Percentiles rank a stretch among this genome's conserved stretches.
These are phyloP conservation scores for Globisporangium nunn DNA, from an alignment of 352 stramenopile genomes.

Conservation along the genomic window DNA sequence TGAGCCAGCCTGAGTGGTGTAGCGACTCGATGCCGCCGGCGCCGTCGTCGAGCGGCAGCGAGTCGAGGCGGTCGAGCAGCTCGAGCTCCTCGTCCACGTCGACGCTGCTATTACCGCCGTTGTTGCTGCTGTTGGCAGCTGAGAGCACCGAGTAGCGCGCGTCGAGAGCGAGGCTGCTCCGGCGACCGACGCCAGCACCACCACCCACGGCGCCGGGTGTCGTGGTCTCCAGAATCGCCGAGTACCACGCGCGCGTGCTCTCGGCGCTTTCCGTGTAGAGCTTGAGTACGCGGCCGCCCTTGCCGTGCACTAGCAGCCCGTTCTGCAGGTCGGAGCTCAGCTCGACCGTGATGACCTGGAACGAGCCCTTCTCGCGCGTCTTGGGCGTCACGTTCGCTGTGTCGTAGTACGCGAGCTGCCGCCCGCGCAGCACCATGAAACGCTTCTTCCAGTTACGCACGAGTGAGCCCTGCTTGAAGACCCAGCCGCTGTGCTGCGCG, in stretches of 20 bases:
- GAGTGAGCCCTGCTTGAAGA: constrained; percentile 79
- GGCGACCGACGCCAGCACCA: constrained; percentile 6
- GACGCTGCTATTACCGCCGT: constrained; percentile 18
- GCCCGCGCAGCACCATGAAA: constrained; percentile 77
- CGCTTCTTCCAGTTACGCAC: constrained; percentile 84
- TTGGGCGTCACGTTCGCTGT: constrained; percentile 44
- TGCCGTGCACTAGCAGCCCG: constrained; percentile 70
- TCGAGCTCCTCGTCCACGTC: constrained; percentile 52
- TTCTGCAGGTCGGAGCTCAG: constrained; percentile 79
- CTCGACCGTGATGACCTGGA: constrained; percentile 83
- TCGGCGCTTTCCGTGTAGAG: constrained; percentile 79
- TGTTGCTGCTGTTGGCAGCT: constrained; percentile 12
- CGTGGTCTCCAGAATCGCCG: constrained; percentile 69
- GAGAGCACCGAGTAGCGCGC: constrained; percentile 46
- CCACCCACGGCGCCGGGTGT: constrained; percentile 7
- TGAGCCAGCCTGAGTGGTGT: constrained; percentile 71
- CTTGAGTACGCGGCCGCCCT: constrained; percentile 77
- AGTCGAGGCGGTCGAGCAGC: constrained; percentile 48
- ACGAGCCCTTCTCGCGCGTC: constrained; percentile 73
- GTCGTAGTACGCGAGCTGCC: constrained; percentile 82
- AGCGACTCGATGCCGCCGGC: constrained; percentile 40
- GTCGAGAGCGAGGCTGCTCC: constrained; percentile 10
- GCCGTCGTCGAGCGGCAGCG: constrained; percentile 44
- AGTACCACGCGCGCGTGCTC: constrained; percentile 61
- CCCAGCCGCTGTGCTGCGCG: constrained; percentile 65